Evolutionary conservation across 2,329 filamentous ascomycete species (phyloP).

Genomic region (Hortaea sp.): DNA sequence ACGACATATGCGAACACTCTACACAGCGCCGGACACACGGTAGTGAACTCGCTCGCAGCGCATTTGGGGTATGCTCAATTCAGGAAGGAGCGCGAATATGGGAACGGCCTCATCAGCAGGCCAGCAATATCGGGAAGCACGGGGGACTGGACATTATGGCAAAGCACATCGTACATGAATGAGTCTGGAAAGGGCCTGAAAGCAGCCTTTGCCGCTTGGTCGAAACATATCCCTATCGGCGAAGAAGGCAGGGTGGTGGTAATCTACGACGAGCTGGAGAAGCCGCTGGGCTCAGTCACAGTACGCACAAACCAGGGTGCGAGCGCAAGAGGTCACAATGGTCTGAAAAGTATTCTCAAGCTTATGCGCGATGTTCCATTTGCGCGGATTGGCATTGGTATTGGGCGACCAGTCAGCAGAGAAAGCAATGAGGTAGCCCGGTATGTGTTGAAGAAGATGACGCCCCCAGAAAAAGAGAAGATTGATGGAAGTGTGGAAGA

Average conservation of each 20-base stretch:
- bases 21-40: constrained; percentile 77
- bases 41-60: constrained; percentile 53
- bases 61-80: constrained; percentile 29
- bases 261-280: constrained; percentile 82
- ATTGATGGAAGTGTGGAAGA: constrained; percentile 22
- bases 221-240: constrained; percentile 22
- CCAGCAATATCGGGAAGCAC: constrained; percentile 18
- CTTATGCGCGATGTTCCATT: constrained; percentile 66
- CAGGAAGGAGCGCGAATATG: constrained; percentile 33
- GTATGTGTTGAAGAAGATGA: constrained; percentile 68
- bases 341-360: constrained; percentile 56
- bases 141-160: constrained; percentile 52
- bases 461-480: constrained; percentile 35
- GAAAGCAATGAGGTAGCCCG: constrained; percentile 57
- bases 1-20: constrained; percentile 62
- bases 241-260: constrained; percentile 52
- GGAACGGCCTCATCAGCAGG: constrained; percentile 42
- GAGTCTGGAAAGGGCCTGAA: constrained; percentile 62
- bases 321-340: constrained; percentile 36
- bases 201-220: constrained; percentile 52
- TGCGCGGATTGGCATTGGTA: constrained; percentile 61
- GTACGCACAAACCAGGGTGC: constrained; percentile 45
- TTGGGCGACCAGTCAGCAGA: constrained; percentile 68
- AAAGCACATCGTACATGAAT: constrained; percentile 77
- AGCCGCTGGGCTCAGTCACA: constrained; percentile 55